Evolutionary conservation across 75 land plant species (phyloP), one percentile per base, ranked within the genome.

Genomic region (Cunninghamia lanceolata): DNA sequence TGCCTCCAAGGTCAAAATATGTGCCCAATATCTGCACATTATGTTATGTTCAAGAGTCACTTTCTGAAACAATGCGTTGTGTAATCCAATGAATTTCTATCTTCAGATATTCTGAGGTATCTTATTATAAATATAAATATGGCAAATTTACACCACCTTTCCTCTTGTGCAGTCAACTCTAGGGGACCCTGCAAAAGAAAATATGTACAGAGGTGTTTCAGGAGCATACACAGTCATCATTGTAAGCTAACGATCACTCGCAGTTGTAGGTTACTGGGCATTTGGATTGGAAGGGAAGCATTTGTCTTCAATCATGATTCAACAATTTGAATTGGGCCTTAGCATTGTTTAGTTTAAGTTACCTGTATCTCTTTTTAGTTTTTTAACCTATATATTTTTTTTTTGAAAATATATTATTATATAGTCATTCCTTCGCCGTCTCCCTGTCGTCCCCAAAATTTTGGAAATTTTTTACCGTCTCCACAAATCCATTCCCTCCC

Each of bases 261-360:
- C 94, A 66, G 90, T 90, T 83, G n/a, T 81, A 83, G 94, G 94
- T 6, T 93, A 91, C 38, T 91, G 91, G 90, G 94, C 91, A 74
- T 93, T 93, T 89, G 94, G 94, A 68, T 88, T 88, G 14, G 59
- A 75, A 46, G 93, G 10, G 81, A 87, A 34, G 87, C 94, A 45
- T 91, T 88, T 66, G 84, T 93, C 59, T 32, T 93, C 56, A 84
- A 88, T 73, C n/a, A n/a, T n/a, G n/a, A n/a, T n/a, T n/a, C n/a
- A n/a, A n/a, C n/a, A n/a, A n/a, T n/a, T n/a, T n/a, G n/a, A n/a
- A n/a, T n/a, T n/a, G n/a, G n/a, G n/a, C n/a, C n/a, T n/a, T n/a
- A n/a, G n/a, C n/a, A n/a, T n/a, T n/a, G n/a, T n/a, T n/a, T n/a
- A n/a, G n/a, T n/a, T n/a, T n/a, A n/a, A n/a, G n/a, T n/a, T n/a